Percentiles rank a stretch among this genome's conserved stretches.
Conservation (phyloP, 1,139 yeast species). For the Magnusiomyces ingens region DNA sequence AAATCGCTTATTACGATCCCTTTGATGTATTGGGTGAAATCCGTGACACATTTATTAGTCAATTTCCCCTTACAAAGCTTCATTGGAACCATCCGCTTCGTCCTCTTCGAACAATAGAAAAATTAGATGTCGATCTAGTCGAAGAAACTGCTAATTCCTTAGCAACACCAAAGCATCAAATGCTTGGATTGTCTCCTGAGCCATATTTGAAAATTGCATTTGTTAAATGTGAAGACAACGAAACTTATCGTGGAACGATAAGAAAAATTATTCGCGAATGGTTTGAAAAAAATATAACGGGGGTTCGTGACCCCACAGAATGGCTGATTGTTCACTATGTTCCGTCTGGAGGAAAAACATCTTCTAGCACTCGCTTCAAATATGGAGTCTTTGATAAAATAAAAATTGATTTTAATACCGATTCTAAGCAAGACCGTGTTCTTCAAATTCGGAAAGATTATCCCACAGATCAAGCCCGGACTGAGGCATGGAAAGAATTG, state of each 20-base stretch:
- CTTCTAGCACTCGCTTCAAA: slow-evolving; percentile 41
- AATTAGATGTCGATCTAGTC: slow-evolving; percentile 49
- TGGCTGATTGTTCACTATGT: slow-evolving; percentile 59
- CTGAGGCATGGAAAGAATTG: slow-evolving; percentile 46
- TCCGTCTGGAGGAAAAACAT: slow-evolving; percentile 38
- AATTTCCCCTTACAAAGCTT: slow-evolving; percentile 62
- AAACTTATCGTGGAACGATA: slow-evolving; percentile 63
- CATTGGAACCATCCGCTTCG: slow-evolving; percentile 66
- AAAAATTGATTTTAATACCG: slow-evolving; percentile 52
- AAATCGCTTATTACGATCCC: slow-evolving; percentile 79
- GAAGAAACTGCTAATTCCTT: slow-evolving; percentile 52
- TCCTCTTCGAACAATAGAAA: slow-evolving; percentile 61
- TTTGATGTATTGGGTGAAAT: slow-evolving; percentile 57
- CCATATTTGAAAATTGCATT: slow-evolving; percentile 65
- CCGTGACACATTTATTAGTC: slow-evolving; percentile 44
- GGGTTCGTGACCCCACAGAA: slow-evolving; percentile 44
- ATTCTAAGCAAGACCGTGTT: slow-evolving; percentile 33
- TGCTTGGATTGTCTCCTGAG: slow-evolving; percentile 38
- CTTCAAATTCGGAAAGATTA: slow-evolving; percentile 35
- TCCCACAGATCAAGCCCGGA: slow-evolving; percentile 34
- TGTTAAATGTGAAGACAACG: slow-evolving; percentile 58
- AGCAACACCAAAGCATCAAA: slow-evolving; percentile 35
- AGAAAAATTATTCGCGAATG: slow-evolving; percentile 80
- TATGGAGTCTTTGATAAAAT: slow-evolving; percentile 60
- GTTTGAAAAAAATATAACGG: slow-evolving; percentile 49